Conservation (phyloP, 495 filamentous ascomycete species). For the Penicillium antarcticum region DNA sequence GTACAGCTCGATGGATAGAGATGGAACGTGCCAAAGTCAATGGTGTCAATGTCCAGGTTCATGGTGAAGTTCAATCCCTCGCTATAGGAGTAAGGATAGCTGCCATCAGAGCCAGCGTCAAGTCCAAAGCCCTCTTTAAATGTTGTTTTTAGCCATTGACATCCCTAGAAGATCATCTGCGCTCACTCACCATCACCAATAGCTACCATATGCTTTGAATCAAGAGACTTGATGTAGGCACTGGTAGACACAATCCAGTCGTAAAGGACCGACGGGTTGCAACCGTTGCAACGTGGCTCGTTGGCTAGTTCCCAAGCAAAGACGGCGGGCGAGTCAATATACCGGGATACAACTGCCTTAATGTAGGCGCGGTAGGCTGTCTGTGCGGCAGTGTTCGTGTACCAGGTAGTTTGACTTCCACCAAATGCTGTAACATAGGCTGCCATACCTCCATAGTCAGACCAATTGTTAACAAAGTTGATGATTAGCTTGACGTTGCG, state of each 20-base stretch:
- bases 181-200: constrained; percentile 49
- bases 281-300: constrained; percentile 66
- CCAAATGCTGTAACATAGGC: constrained; percentile 63
- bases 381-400: constrained; percentile 54
- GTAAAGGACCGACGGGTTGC: constrained; percentile 53
- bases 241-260: constrained; percentile 60
- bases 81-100: constrained; percentile 55
- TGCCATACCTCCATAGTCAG: constrained; percentile 64
- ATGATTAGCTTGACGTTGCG: constrained; percentile 59
- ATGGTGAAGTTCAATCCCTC: constrained; percentile 65
- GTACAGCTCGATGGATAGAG: constrained; percentile 55
- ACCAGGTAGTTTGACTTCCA: constrained; percentile 53
- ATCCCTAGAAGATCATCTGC: background rate
- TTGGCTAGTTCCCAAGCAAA: constrained; percentile 74
- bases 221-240: constrained; percentile 61
- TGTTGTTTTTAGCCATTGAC: background rate
- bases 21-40: constrained; percentile 69
- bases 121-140: constrained; percentile 39
- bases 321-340: constrained; percentile 53
- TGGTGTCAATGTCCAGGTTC: constrained; percentile 52
- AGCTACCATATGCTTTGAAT: constrained; percentile 64
- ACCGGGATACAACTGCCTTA: constrained; percentile 58
- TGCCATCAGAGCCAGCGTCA: constrained; percentile 38
- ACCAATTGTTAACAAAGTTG: constrained; percentile 56
- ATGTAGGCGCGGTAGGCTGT: constrained; percentile 61